Evolutionary conservation across 257 asterid genomes (phyloP).

Genomic region (Penstemon newberryi): DNA sequence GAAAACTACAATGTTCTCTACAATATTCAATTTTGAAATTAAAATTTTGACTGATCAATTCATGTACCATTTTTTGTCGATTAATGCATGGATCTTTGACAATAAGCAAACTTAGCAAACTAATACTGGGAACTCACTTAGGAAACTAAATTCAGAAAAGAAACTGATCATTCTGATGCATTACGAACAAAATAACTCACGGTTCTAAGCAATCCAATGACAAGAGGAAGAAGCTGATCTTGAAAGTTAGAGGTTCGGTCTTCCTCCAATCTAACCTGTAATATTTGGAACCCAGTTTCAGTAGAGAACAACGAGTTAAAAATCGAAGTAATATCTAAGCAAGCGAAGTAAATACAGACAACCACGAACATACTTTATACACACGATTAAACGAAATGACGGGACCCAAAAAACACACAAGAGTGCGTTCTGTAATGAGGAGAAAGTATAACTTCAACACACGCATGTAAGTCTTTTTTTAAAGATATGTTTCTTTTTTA

Average conservation of each 20-base stretch:
- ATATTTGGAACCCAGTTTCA: slow-evolving; percentile 28
- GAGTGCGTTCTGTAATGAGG: slow-evolving; percentile 7
- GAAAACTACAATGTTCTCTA: slow-evolving; percentile 6
- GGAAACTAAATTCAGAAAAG: slow-evolving; percentile 19
- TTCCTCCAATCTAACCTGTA: slow-evolving; percentile 80
- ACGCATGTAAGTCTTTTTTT: neutral
- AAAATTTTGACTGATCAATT: neutral
- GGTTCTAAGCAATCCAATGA: slow-evolving; percentile 95
- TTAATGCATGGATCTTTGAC: neutral
- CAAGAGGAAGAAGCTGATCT: slow-evolving; percentile 89
- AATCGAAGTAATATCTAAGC: slow-evolving; percentile 17
- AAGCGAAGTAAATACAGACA: slow-evolving; percentile 16
- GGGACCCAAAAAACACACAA: slow-evolving; percentile 3
- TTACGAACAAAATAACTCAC: slow-evolving; percentile 47
- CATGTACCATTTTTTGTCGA: slow-evolving; percentile 13
- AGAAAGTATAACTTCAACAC: slow-evolving; percentile 13
- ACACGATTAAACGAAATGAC: neutral
- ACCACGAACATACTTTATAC: slow-evolving; percentile 6
- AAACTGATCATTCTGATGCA: slow-evolving; percentile 23
- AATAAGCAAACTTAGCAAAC: slow-evolving; percentile 16
- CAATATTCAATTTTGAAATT: slow-evolving; percentile 11
- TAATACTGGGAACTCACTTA: slow-evolving; percentile 12
- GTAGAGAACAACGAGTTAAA: slow-evolving; percentile 20
- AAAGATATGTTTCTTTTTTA: no score
- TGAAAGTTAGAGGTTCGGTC: slow-evolving; percentile 69